phyloP scores from a whole-genome alignment of 495 filamentous ascomycete genomes.

The Pyrenula massariospora region DNA sequence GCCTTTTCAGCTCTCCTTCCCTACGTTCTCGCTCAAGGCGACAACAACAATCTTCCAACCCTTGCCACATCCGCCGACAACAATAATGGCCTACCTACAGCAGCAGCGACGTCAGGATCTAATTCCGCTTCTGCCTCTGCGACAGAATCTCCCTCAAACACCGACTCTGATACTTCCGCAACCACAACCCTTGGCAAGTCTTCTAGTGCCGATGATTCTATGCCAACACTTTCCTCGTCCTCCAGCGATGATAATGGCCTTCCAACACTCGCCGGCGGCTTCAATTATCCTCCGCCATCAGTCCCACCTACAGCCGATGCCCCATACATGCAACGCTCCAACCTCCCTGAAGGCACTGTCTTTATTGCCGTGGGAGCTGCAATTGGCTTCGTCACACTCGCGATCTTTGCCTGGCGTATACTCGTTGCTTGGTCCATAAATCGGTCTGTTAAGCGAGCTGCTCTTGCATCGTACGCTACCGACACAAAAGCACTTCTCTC shows the following conservation, averaged over 20 bases:
- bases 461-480: slow-evolving; percentile 51
- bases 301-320: slow-evolving; percentile 76
- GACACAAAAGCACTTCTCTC: slow-evolving; percentile 49
- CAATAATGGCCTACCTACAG: not conserved
- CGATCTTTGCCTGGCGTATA: slow-evolving; percentile 76
- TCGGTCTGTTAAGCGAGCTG: slow-evolving; percentile 71
- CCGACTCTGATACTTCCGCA: not conserved
- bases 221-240: slow-evolving; percentile 9
- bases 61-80: not conserved
- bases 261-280: slow-evolving; percentile 19
- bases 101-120: not conserved
- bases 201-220: slow-evolving; percentile 8
- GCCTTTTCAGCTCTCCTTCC: not conserved
- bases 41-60: not conserved
- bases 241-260: slow-evolving; percentile 15
- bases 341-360: slow-evolving; percentile 82
- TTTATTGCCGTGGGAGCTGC: slow-evolving; percentile 90
- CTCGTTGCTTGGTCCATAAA: slow-evolving; percentile 88
- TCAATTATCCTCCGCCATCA: slow-evolving; percentile 45
- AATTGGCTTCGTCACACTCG: slow-evolving; percentile 67
- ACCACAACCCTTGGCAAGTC: slow-evolving; percentile 1
- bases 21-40: not conserved
- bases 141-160: not conserved
- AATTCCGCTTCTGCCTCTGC: not conserved
- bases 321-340: slow-evolving; percentile 92